phyloP scores from a whole-genome alignment of 2,329 filamentous ascomycete species.

The Macrophomina phaseolina region DNA sequence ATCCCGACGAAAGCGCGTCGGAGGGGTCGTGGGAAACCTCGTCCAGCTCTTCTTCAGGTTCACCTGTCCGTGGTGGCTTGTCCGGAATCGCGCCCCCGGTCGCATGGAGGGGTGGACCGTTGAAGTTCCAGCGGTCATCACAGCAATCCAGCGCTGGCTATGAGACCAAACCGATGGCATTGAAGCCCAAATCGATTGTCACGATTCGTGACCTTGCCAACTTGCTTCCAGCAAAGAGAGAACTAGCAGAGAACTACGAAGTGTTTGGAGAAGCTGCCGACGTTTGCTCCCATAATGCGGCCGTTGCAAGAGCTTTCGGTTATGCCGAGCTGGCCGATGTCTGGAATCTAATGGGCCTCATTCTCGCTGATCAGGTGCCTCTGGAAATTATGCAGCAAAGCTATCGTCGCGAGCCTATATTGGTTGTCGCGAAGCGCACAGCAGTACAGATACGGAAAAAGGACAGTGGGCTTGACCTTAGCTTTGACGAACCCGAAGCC shows the following conservation, averaged over 20 bases:
- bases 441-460: constrained; percentile 58
- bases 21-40: constrained; percentile 32
- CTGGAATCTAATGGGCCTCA: constrained; percentile 80
- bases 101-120: constrained; percentile 57
- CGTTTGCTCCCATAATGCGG: constrained; percentile 83
- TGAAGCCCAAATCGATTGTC: constrained; percentile 69
- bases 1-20: constrained; percentile 36
- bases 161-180: constrained; percentile 36
- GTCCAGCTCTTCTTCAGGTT: constrained; percentile 46
- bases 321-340: constrained; percentile 75
- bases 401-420: constrained; percentile 63
- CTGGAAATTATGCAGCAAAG: constrained; percentile 66
- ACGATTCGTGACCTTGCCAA: constrained; percentile 73
- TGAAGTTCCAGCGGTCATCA: constrained; percentile 63
- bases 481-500: constrained; percentile 50
- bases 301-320: constrained; percentile 73
- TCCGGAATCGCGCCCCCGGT: constrained; percentile 52
- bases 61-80: constrained; percentile 15
- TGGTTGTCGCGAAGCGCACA: constrained; percentile 72
- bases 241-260: constrained; percentile 78
- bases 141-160: constrained; percentile 38
- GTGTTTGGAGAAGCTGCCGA: constrained; percentile 83
- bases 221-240: constrained; percentile 77
- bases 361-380: constrained; percentile 78
- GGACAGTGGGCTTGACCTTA: constrained; percentile 56